phyloP scores from a whole-genome alignment of 2,329 filamentous ascomycete genomes.

The Teratosphaeria zuluensis region DNA sequence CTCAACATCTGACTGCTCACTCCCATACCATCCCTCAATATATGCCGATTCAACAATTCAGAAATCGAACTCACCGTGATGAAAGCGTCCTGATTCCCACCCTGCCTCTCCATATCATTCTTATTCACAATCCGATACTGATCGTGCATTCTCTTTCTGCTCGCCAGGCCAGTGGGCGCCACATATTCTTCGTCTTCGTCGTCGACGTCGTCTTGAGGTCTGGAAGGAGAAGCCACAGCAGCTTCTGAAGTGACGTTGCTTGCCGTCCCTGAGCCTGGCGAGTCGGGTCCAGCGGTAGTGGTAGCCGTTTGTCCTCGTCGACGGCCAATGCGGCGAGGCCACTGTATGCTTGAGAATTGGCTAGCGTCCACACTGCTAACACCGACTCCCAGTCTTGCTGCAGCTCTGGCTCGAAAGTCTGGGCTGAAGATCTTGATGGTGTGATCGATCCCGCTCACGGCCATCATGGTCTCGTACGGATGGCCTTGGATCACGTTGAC shows the following conservation, averaged over 20 bases:
- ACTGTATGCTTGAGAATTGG: slow-evolving; percentile 32
- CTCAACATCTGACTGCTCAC: neutral
- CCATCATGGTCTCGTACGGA: slow-evolving; percentile 57
- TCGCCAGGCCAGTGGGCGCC: slow-evolving; percentile 40
- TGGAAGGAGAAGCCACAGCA: slow-evolving; percentile 8
- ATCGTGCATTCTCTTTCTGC: slow-evolving; percentile 49
- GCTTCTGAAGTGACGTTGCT: slow-evolving; percentile 17
- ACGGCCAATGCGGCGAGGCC: slow-evolving; percentile 14
- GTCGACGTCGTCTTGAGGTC: slow-evolving; percentile 9
- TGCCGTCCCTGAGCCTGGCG: neutral
- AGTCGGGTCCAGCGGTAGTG: neutral
- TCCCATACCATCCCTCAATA: neutral
- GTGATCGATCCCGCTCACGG: slow-evolving; percentile 57
- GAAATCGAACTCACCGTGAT: slow-evolving; percentile 35
- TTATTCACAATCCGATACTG: slow-evolving; percentile 52
- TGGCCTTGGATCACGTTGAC: slow-evolving; percentile 61
- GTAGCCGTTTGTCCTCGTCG: neutral
- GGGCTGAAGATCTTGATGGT: slow-evolving; percentile 61
- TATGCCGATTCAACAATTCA: neutral
- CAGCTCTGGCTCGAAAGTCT: slow-evolving; percentile 47
- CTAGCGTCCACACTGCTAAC: slow-evolving; percentile 40
- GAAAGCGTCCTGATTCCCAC: slow-evolving; percentile 47
- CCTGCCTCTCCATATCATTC: slow-evolving; percentile 51
- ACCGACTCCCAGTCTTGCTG: slow-evolving; percentile 49
- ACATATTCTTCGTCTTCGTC: slow-evolving; percentile 31